Evolutionary conservation across 2,329 filamentous ascomycete genomes (phyloP).

Genomic region (Diaporthe longicolla): DNA sequence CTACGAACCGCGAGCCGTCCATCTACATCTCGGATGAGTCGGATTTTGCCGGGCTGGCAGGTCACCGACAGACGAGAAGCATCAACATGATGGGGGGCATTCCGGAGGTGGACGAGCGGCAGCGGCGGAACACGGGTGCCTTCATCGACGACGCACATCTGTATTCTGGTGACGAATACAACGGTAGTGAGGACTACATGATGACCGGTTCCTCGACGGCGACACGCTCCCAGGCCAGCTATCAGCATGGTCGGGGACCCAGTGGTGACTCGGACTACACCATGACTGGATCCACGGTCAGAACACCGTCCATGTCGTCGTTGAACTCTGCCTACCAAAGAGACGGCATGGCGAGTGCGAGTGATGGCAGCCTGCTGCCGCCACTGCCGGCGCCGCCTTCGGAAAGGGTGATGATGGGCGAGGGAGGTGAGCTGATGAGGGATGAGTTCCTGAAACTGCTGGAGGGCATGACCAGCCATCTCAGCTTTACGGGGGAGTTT

Average conservation of each 20-base stretch:
- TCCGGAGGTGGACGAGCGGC: constrained; percentile 34
- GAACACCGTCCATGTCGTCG: constrained; percentile 38
- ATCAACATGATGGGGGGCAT: constrained; percentile 33
- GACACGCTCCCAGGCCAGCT: constrained; percentile 24
- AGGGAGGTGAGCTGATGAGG: constrained; percentile 50
- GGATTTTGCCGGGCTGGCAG: constrained; percentile 57
- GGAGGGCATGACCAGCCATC: constrained; percentile 52
- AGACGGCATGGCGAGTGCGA: constrained; percentile 10
- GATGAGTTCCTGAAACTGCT: constrained; percentile 53
- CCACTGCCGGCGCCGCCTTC: constrained; percentile 62
- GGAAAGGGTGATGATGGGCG: constrained; percentile 62
- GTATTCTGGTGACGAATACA: constrained; percentile 29
- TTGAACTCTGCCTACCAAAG: constrained; percentile 40
- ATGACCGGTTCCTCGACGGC: constrained; percentile 2
- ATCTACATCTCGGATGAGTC: constrained; percentile 56
- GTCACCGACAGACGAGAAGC: constrained; percentile 44
- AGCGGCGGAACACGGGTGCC: constrained; percentile 34
- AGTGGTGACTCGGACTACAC: constrained; percentile 40
- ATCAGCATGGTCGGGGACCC: constrained; percentile 11
- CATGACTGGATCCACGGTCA: constrained; percentile 42
- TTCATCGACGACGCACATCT: constrained; percentile 43
- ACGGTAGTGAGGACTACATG: constrained; percentile 29
- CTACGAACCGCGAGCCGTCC: constrained; percentile 59
- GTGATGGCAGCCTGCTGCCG: constrained; percentile 50
- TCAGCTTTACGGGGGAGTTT: constrained; percentile 50